Conservation (phyloP, 2,329 filamentous ascomycete species). For the Chaetomiaceae sp. region DNA sequence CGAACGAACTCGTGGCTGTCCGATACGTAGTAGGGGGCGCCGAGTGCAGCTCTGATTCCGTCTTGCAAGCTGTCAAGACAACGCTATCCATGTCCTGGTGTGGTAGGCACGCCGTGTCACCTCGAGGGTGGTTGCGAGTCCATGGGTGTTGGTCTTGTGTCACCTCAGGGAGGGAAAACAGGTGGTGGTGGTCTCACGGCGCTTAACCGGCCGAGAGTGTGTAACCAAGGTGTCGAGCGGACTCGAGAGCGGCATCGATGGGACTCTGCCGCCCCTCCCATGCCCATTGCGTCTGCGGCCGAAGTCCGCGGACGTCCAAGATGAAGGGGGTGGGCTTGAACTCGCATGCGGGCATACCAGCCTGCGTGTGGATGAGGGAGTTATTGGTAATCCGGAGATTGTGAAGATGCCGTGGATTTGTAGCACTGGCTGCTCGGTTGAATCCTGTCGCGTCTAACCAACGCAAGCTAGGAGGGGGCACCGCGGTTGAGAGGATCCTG, state of each 20-base stretch:
- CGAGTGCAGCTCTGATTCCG: neutral
- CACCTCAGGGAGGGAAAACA: neutral
- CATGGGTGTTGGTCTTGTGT: neutral
- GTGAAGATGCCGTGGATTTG: neutral
- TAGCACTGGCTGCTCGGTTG: neutral
- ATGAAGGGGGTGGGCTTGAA: too few relatives aligned
- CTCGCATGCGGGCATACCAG: neutral
- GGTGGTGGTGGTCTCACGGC: neutral
- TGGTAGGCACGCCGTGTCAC: neutral
- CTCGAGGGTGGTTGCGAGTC: neutral
- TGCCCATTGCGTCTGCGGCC: too few relatives aligned
- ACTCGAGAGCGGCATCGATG: neutral
- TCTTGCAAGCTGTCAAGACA: conserved; percentile 9
- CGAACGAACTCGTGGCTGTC: neutral
- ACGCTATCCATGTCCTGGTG: neutral
- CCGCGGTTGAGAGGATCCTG: conserved; percentile 9
- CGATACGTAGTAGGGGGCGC: neutral
- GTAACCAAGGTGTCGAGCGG: neutral
- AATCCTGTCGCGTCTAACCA: conserved; percentile 6
- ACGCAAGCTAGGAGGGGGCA: neutral
- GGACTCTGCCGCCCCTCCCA: neutral
- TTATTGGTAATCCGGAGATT: conserved; percentile 3
- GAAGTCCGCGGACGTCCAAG: too few relatives aligned
- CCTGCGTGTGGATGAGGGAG: neutral
- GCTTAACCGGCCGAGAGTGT: neutral